Evolutionary conservation across 2,329 filamentous ascomycete species (phyloP), one percentile per base, ranked within the genome.

Genomic region (Fusarium goolgardi): DNA sequence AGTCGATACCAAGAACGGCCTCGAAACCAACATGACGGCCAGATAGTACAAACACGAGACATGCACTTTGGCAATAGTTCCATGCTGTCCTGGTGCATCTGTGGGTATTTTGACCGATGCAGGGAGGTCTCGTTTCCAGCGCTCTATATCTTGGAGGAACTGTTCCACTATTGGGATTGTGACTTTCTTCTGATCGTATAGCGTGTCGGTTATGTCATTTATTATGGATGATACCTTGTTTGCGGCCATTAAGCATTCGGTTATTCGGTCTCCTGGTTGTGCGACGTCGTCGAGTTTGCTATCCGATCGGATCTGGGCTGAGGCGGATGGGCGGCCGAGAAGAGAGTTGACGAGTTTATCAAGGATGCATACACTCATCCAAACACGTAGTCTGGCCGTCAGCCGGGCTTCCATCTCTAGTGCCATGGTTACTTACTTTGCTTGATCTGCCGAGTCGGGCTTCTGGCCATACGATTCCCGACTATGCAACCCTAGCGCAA

Each of bases 41-140:
- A 88, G 86, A 65, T 88, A 87, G 67, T 88, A 88, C 0, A 84
- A 77, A 58, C 85, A 88, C 1, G 85, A 83, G 8, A 88, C 81
- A 55, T 88, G 85, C 2, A 86, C 78, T 25, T 81, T 85, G 1
- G 81, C 82, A 27, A 86, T 80, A 3, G 81, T 79, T 1, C 77
- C 78, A 20, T 79, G 76, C 2, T 71, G 72, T 4, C 55, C 57
- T 0, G 61, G 25, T 3, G 61, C 39, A n/a, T 71, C 68, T 0
- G 57, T 43, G 7, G 55, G 45, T 31, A 64, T 52, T n/a, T 49
- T 50, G 76, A 72, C 9, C 50, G 76, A 51, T 78, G 67, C 27
- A 71, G 83, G 84, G 1, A 86, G 76, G 4, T 70, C 70, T 37
- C 79, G 78, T 45, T 81, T 84, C 82, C 84, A 85, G 6, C 75